These are phyloP conservation scores for Ustilago trichophora DNA, from an alignment of 1,284 basidiomycete species.

Conservation along the genomic window DNA sequence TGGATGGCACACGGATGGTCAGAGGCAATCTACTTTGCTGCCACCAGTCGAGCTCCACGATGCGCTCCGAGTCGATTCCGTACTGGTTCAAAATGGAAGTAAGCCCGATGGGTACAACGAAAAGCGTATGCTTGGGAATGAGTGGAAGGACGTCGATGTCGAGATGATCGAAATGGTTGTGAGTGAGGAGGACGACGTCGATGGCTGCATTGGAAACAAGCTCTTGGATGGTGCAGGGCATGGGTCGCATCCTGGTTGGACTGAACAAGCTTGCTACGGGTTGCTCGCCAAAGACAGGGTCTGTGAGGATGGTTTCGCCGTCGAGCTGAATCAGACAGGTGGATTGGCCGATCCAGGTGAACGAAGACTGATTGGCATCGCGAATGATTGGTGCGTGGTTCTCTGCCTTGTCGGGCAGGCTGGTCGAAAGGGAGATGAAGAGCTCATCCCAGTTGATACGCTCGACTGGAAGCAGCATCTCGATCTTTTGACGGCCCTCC, in stretches of 20 bases:
- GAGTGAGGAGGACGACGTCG: conserved; percentile 69
- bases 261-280: conserved; percentile 68
- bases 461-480: conserved; percentile 47
- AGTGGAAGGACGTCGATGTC: conserved; percentile 52
- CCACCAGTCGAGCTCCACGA: conserved; percentile 66
- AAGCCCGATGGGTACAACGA: conserved; percentile 63
- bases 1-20: conserved; percentile 20
- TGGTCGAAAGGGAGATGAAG: conserved; percentile 5
- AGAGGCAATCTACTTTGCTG: conserved; percentile 27
- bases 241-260: conserved; percentile 67
- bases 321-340: conserved; percentile 69
- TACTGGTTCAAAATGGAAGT: conserved; percentile 42
- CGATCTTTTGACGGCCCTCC: conserved; percentile 38
- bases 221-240: conserved; percentile 68
- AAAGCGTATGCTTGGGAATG: conserved; percentile 47
- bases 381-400: background rate
- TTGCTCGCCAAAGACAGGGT: conserved; percentile 69
- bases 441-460: conserved; percentile 44
- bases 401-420: background rate
- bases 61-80: conserved; percentile 45
- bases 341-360: conserved; percentile 59
- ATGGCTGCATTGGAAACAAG: conserved; percentile 63
- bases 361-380: conserved; percentile 23
- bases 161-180: conserved; percentile 67
- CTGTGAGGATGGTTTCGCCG: conserved; percentile 69